phyloP scores from a whole-genome alignment of 441 rosid genomes.

The Syzygium syzygioides region DNA sequence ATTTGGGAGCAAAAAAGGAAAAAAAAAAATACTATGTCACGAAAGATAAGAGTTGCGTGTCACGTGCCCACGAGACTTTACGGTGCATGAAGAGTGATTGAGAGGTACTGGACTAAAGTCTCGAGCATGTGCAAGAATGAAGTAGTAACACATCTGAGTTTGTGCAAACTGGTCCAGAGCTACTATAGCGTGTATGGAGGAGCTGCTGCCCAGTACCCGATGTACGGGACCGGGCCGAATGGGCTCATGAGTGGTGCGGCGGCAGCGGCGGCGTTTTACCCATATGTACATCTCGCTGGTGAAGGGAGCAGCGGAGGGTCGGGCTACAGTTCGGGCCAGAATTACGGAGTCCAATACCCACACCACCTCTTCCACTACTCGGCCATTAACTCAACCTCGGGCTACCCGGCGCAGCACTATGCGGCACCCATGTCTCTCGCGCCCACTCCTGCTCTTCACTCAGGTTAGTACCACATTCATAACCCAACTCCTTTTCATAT shows the following conservation, averaged over 20 bases:
- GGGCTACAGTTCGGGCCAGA: constrained; percentile 53
- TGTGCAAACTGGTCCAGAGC: constrained; percentile 36
- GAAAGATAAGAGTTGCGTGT: background rate
- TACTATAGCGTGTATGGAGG: constrained; percentile 85
- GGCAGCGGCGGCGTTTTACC: constrained; percentile 57
- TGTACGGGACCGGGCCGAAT: constrained; percentile 61
- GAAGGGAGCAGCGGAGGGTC: constrained; percentile 59
- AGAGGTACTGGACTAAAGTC: background rate
- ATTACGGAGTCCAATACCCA: constrained; percentile 57
- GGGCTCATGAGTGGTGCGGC: constrained; percentile 48
- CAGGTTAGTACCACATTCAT: constrained; percentile 41
- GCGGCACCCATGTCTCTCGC: constrained; percentile 76
- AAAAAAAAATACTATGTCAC: background rate
- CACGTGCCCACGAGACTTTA: background rate
- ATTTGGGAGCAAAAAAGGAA: background rate
- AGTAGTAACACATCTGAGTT: background rate
- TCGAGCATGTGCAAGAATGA: background rate
- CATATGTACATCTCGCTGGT: constrained; percentile 55
- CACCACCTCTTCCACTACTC: constrained; percentile 63
- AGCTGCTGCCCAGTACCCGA: constrained; percentile 59
- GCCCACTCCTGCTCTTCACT: constrained; percentile 67
- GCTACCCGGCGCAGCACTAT: constrained; percentile 58
- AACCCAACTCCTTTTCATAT: background rate
- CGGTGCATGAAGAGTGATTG: background rate
- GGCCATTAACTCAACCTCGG: constrained; percentile 45